These are phyloP conservation scores for Hyphopichia pseudoburtonii DNA, from an alignment of 1,139 yeast genomes.

Conservation along the genomic window DNA sequence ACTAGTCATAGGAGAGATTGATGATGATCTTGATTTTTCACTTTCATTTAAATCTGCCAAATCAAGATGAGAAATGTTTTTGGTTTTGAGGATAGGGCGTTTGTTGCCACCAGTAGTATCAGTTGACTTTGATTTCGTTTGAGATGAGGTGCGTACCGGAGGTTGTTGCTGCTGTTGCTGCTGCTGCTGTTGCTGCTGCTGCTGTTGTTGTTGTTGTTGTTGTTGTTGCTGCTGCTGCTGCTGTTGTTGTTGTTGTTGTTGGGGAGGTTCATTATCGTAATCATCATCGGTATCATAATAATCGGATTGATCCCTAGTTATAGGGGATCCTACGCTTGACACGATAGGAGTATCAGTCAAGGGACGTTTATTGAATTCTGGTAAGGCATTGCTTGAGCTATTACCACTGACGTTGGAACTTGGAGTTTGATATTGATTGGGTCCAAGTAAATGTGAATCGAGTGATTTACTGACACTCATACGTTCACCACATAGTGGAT, in stretches of 20 bases:
- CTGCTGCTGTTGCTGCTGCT: neutral
- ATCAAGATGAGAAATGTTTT: constrained; percentile 44
- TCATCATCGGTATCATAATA: constrained; percentile 23
- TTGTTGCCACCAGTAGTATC: neutral
- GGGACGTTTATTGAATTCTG: constrained; percentile 68
- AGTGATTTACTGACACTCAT: constrained; percentile 27
- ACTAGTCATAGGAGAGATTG: constrained; percentile 15
- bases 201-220: neutral
- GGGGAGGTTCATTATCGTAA: constrained; percentile 10
- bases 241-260: neutral
- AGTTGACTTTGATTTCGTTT: neutral
- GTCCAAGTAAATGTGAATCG: constrained; percentile 24
- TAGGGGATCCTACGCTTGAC: constrained; percentile 56
- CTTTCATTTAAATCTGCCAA: constrained; percentile 30
- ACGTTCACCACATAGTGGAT: constrained; percentile 19
- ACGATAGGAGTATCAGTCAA: constrained; percentile 70
- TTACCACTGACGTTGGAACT: constrained; percentile 4
- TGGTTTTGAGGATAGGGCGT: neutral
- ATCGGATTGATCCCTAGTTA: constrained; percentile 30
- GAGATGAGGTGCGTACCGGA: too few relatives aligned
- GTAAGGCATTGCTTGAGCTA: constrained; percentile 24
- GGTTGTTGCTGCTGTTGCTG: neutral
- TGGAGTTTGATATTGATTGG: constrained; percentile 19
- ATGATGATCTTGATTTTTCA: constrained; percentile 8
- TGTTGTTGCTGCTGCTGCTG: neutral